These are phyloP conservation scores for Penicillium paxilli DNA, from an alignment of 495 filamentous ascomycete species.

Conservation along the genomic window DNA sequence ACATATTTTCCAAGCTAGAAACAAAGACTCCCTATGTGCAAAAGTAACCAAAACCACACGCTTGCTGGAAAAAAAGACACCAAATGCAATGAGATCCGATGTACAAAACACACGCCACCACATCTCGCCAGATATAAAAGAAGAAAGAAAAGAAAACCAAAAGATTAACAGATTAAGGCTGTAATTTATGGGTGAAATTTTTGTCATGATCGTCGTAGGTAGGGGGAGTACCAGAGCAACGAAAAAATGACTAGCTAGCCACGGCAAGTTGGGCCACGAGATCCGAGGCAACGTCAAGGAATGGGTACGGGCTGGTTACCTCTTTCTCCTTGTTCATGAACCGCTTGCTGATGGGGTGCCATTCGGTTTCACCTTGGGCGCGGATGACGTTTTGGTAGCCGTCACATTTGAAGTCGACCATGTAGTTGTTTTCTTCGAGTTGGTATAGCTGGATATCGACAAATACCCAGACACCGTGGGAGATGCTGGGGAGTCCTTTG, in stretches of 20 bases:
- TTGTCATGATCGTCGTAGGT: constrained; percentile 14
- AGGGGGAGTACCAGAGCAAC: too few relatives aligned
- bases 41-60: constrained; percentile 10
- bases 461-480: constrained; percentile 65
- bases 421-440: constrained; percentile 88
- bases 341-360: constrained; percentile 49
- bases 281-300: constrained; percentile 55
- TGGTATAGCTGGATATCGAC: constrained; percentile 97
- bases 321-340: constrained; percentile 55
- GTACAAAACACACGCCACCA: constrained; percentile 5
- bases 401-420: constrained; percentile 99
- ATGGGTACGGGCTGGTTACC: constrained; percentile 56
- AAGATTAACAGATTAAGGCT: constrained; percentile 6
- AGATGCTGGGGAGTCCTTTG: constrained; percentile 33
- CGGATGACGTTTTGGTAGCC: constrained; percentile 83
- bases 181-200: neutral
- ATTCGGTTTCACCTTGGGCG: constrained; percentile 43
- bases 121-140: neutral
- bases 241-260: constrained; percentile 31
- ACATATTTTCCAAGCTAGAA: constrained; percentile 10
- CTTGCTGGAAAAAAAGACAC: constrained; percentile 15
- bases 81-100: constrained; percentile 10
- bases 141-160: constrained; percentile 2
- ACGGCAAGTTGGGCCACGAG: constrained; percentile 55
- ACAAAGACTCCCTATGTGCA: constrained; percentile 10